Evolutionary conservation across 1,284 basidiomycete species (phyloP), one percentile per base, ranked within the genome.

Genomic region (Termitomyces sp.): DNA sequence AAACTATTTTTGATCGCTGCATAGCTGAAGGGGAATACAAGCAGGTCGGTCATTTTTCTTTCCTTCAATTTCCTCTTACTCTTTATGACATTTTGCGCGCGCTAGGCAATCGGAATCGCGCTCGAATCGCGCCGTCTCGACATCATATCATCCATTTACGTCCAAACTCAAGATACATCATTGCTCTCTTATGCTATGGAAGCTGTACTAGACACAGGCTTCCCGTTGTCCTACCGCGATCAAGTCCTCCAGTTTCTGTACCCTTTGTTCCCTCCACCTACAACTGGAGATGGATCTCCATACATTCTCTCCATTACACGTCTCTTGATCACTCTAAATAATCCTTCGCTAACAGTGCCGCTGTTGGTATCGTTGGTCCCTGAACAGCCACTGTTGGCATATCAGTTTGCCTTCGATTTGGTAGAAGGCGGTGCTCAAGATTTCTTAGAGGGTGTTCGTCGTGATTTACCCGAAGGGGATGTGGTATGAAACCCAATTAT

Each of bases 341-440:
- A 86, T 55, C 79, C 87, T 5, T 77, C 83, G 1, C 75, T 93
- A 43, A 89, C 90, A 1, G 77, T 88, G 9, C 77, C 83, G 19
- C 75, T 93, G 43, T 68, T 95, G 56, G 79, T 76, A 6, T 83
- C 84, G 2, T 76, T 94, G 18, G 78, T 91, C 11, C 81, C 84
- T 0, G 80, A 81, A 56, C 81, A 91, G 63, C 79, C 80, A 35
- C 71, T 93, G 5, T 75, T 94, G 33, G 93, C 92, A 2, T 96
- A 93, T 67, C 95, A 98, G 66, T 85, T 97, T 65, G 92, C 89
- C 0, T 97, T 97, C 65, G 95, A 97, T 69, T 73, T 97, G 48
- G 89, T 88, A 14, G 93, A 97, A 71, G 91, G 93, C 42, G 94
- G 92, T 1, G 84, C 91, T 1, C 93, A 95, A 66, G 93, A 93